Conservation (phyloP, 2,329 filamentous ascomycete genomes). For the Didymella glomerata region DNA sequence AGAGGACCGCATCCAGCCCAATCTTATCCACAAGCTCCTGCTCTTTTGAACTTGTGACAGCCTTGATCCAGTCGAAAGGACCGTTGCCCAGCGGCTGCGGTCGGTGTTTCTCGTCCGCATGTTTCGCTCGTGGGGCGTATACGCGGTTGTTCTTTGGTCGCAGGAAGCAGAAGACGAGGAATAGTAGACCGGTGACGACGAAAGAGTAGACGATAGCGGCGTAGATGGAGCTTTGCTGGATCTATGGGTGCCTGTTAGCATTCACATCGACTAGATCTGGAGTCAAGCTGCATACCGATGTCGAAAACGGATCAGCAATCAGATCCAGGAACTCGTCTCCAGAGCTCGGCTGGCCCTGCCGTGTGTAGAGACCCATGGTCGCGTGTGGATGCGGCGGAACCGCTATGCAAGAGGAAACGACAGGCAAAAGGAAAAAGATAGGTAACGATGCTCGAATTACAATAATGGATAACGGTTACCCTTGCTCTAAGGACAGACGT, state of each 20-base stretch:
- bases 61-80: constrained; percentile 84
- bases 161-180: constrained; percentile 84
- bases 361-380: constrained; percentile 26
- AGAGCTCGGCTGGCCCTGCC: constrained; percentile 26
- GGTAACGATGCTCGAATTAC: constrained; percentile 2
- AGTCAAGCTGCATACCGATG: constrained; percentile 30
- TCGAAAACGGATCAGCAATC: constrained; percentile 53
- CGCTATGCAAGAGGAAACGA: constrained; percentile 12
- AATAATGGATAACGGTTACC: not conserved
- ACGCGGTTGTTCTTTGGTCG: constrained; percentile 90
- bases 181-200: constrained; percentile 75
- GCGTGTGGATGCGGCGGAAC: constrained; percentile 18
- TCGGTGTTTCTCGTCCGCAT: constrained; percentile 88
- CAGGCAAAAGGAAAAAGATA: constrained; percentile 8
- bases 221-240: constrained; percentile 72
- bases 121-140: constrained; percentile 92
- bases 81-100: constrained; percentile 85
- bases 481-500: not conserved
- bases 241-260: constrained; percentile 49
- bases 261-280: not conserved
- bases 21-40: constrained; percentile 79
- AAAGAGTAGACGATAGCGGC: constrained; percentile 83
- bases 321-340: constrained; percentile 52
- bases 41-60: constrained; percentile 79
- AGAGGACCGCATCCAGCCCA: constrained; percentile 89